Evolutionary conservation across 495 filamentous ascomycete genomes (phyloP).

Genomic region (Penicillium ucsense): DNA sequence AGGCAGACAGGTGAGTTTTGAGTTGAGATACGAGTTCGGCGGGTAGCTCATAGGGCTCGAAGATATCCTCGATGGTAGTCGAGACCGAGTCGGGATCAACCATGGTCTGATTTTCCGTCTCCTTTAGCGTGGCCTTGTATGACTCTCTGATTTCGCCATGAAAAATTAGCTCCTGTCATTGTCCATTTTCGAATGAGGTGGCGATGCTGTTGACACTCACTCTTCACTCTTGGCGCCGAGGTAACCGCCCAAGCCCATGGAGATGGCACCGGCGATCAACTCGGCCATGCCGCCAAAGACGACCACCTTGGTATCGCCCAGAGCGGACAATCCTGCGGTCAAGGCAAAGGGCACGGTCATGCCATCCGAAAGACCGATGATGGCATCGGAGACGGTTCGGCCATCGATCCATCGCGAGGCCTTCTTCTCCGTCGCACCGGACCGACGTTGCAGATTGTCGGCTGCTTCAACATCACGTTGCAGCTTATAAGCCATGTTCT

Average conservation of each 20-base stretch:
- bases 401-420: conserved; percentile 29
- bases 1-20: conserved; percentile 36
- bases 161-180: background rate
- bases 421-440: conserved; percentile 3
- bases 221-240: conserved; percentile 63
- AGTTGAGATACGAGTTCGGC: conserved; percentile 33
- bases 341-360: conserved; percentile 54
- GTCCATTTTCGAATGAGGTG: background rate
- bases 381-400: conserved; percentile 47
- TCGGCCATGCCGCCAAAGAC: conserved; percentile 51
- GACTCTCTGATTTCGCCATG: conserved; percentile 30
- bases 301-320: conserved; percentile 45
- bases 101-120: conserved; percentile 33
- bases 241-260: conserved; percentile 50
- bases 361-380: conserved; percentile 51
- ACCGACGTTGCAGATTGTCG: conserved; percentile 6
- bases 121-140: conserved; percentile 39
- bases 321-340: conserved; percentile 44
- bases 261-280: conserved; percentile 48
- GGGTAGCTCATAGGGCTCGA: conserved; percentile 47
- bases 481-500: conserved; percentile 16
- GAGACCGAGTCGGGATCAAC: conserved; percentile 27
- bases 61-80: conserved; percentile 39
- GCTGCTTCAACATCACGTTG: conserved; percentile 14
- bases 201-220: conserved; percentile 14